Conservation (phyloP, 352 stramenopile species). For the Phytophthora pisi region DNA sequence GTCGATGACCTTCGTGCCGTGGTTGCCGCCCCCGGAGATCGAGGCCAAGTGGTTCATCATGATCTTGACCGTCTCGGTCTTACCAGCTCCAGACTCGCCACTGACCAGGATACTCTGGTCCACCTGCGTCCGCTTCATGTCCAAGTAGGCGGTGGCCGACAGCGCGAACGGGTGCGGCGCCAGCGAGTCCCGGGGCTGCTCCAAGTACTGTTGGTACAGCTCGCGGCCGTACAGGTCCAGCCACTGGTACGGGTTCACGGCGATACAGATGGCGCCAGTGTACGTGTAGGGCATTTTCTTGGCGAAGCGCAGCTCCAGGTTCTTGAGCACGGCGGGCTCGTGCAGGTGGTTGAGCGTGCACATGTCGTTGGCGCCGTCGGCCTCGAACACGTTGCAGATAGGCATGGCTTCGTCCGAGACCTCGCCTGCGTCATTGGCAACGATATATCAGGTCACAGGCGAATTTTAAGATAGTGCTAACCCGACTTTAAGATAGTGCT, state of each 20-base stretch:
- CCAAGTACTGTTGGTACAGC: constrained; percentile 71
- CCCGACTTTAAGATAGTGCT: not conserved
- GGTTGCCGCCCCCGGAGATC: constrained; percentile 69
- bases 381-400: constrained; percentile 82
- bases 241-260: constrained; percentile 85
- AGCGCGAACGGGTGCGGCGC: constrained; percentile 74
- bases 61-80: constrained; percentile 96
- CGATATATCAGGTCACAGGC: not conserved
- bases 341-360: constrained; percentile 82
- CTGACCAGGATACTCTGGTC: constrained; percentile 91
- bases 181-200: constrained; percentile 57
- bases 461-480: constrained; percentile 3
- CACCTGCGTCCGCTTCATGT: constrained; percentile 74
- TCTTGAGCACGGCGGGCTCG: constrained; percentile 78
- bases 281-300: constrained; percentile 84
- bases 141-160: constrained; percentile 67
- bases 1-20: constrained; percentile 77
- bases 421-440: constrained; percentile 37
- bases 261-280: constrained; percentile 81
- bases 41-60: constrained; percentile 87
- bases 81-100: constrained; percentile 89
- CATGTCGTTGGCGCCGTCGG: constrained; percentile 78
- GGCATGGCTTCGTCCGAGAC: constrained; percentile 81
- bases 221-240: constrained; percentile 75
- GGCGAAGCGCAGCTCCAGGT: constrained; percentile 72